A percentile compares a stretch with the other conserved stretches of the same genome.
These are phyloP conservation scores for Phaeomoniella chlamydospora DNA, from an alignment of 2,329 filamentous ascomycete genomes.

Conservation along the genomic window DNA sequence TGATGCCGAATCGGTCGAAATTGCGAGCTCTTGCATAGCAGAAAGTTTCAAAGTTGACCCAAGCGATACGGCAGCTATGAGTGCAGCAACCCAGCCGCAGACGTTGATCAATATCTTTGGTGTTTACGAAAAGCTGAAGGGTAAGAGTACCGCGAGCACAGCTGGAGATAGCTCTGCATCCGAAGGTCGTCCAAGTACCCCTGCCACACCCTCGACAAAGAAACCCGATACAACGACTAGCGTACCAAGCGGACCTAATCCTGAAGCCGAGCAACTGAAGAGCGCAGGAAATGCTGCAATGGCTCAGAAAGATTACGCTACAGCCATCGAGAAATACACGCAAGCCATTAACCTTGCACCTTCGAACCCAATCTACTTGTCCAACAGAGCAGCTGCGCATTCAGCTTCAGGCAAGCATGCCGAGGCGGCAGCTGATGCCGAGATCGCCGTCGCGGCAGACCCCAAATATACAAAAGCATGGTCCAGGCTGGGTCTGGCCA, in stretches of 20 bases:
- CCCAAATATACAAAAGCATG: conserved; percentile 95
- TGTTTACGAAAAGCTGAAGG: conserved; percentile 90
- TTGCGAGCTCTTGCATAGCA: conserved; percentile 85
- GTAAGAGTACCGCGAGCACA: conserved; percentile 36
- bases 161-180: conserved; percentile 24
- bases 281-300: conserved; percentile 86
- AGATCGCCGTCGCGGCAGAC: conserved; percentile 76
- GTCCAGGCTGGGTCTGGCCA: conserved; percentile 81
- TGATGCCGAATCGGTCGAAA: conserved; percentile 85
- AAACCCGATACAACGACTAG: conserved; percentile 4
- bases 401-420: conserved; percentile 73
- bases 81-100: conserved; percentile 69
- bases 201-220: conserved; percentile 18
- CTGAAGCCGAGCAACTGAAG: conserved; percentile 79
- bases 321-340: conserved; percentile 76
- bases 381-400: conserved; percentile 91
- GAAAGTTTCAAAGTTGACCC: conserved; percentile 93
- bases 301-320: conserved; percentile 77
- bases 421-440: conserved; percentile 72
- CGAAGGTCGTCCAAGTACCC: conserved; percentile 24
- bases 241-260: conserved; percentile 26
- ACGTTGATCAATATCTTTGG: conserved; percentile 83
- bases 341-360: conserved; percentile 70
- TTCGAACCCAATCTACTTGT: conserved; percentile 88
- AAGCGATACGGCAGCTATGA: conserved; percentile 55